Evolutionary conservation across 2,329 filamentous ascomycete species (phyloP).

Genomic region (Fusarium udum): DNA sequence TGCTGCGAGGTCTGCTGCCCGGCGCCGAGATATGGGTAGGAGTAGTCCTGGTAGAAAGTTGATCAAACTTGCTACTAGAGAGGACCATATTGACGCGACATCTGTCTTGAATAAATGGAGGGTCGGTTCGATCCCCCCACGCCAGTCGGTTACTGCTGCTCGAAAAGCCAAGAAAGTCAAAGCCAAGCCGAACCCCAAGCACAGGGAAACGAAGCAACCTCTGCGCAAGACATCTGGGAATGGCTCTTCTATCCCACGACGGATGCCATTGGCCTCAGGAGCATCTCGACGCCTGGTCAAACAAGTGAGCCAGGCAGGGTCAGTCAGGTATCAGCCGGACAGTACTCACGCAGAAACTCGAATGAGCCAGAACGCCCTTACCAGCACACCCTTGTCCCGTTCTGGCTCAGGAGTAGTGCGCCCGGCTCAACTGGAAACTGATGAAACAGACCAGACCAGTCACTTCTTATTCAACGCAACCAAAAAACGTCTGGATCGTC

Average conservation of each 20-base stretch:
- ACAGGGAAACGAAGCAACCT: constrained; percentile 17
- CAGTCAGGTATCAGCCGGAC: constrained; percentile 40
- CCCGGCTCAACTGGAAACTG: constrained; percentile 66
- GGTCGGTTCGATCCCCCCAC: constrained; percentile 60
- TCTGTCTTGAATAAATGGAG: constrained; percentile 65
- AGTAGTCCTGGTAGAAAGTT: constrained; percentile 64
- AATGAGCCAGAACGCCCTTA: not conserved
- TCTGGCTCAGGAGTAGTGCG: constrained; percentile 43
- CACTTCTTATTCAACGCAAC: constrained; percentile 57
- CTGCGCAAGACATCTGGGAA: constrained; percentile 41
- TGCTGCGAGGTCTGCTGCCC: constrained; percentile 66
- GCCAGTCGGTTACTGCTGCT: constrained; percentile 45
- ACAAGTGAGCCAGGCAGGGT: constrained; percentile 41
- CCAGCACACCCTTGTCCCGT: constrained; percentile 4
- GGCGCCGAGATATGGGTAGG: constrained; percentile 59
- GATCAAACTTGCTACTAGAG: constrained; percentile 69
- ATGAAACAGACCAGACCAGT: constrained; percentile 48
- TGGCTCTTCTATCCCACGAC: constrained; percentile 5
- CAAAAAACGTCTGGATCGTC: constrained; percentile 64
- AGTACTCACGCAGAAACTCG: not conserved
- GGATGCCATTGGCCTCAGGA: not conserved
- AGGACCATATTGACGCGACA: constrained; percentile 67
- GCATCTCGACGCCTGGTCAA: constrained; percentile 45
- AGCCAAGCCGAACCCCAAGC: constrained; percentile 9
- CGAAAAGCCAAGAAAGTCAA: constrained; percentile 24